Percentiles rank a stretch among this genome's conserved stretches.
phyloP scores from a whole-genome alignment of 192 early-diverging fungal species.

The Lobosporangium transversale region DNA sequence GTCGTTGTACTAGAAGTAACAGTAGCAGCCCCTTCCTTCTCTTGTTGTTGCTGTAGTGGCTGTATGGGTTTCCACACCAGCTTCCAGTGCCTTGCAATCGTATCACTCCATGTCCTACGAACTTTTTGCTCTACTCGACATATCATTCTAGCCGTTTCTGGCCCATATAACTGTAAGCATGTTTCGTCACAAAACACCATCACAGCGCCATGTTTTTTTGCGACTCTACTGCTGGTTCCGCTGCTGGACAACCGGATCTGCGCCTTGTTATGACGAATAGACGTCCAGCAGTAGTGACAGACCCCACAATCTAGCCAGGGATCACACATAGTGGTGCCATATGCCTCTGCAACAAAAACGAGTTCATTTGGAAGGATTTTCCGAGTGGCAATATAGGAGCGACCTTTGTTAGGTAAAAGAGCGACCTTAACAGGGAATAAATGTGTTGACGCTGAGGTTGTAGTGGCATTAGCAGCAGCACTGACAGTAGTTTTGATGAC shows the following conservation, averaged over 20 bases:
- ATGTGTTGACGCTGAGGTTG: neutral
- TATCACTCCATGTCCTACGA: constrained; percentile 30
- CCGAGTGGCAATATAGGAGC: constrained; percentile 37
- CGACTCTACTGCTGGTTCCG: neutral
- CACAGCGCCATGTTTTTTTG: constrained; percentile 14
- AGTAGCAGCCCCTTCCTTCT: no score
- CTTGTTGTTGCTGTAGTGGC: neutral
- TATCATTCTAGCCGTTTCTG: constrained; percentile 9
- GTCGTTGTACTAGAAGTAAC: neutral
- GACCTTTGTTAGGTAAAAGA: constrained; percentile 32
- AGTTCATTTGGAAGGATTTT: constrained; percentile 24
- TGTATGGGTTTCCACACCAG: neutral
- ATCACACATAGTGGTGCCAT: constrained; percentile 47
- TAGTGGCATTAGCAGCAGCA: neutral
- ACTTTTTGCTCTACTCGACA: constrained; percentile 37
- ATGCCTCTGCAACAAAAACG: constrained; percentile 36
- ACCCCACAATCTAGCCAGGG: constrained; percentile 47
- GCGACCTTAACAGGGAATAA: constrained; percentile 17
- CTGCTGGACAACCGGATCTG: constrained; percentile 21
- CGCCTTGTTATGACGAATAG: constrained; percentile 17
- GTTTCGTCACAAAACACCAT: constrained; percentile 47
- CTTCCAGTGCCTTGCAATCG: constrained; percentile 2
- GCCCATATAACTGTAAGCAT: constrained; percentile 16
- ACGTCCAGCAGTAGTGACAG: constrained; percentile 40
- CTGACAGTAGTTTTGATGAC: neutral